Percentiles rank a stretch among this genome's conserved stretches.
phyloP scores from a whole-genome alignment of 805 yeast genomes.

The Kurtzmaniella fragi region DNA sequence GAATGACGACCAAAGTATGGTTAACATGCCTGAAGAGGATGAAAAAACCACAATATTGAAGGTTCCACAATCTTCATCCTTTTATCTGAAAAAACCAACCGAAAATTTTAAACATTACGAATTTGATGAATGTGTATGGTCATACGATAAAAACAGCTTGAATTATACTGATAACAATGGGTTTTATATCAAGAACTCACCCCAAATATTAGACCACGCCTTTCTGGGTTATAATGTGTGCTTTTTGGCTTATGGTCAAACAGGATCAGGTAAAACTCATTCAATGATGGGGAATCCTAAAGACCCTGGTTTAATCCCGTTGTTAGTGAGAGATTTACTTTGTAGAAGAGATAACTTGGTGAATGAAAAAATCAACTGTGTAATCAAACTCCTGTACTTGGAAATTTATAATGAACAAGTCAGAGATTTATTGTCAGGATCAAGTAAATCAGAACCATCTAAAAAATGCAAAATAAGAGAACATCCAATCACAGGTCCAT shows the following conservation, averaged over 20 bases:
- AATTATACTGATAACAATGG: slow-evolving; percentile 42
- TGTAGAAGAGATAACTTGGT: slow-evolving; percentile 32
- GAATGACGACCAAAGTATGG: slow-evolving; percentile 15
- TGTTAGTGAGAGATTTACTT: slow-evolving; percentile 50
- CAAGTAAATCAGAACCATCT: slow-evolving; percentile 6
- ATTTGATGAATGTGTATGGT: slow-evolving; percentile 52
- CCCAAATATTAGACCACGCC: slow-evolving; percentile 49
- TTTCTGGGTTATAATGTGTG: slow-evolving; percentile 40
- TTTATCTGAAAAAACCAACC: slow-evolving; percentile 7
- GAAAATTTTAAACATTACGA: slow-evolving; percentile 29
- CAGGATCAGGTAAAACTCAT: slow-evolving; percentile 38
- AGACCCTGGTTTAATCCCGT: slow-evolving; percentile 34
- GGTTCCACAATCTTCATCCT: slow-evolving; percentile 19
- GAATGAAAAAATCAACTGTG: slow-evolving; percentile 32
- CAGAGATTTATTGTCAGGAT: slow-evolving; percentile 46
- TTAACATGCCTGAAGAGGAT: slow-evolving; percentile 25
- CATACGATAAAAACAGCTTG: slow-evolving; percentile 28
- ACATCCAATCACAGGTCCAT: slow-evolving; percentile 61
- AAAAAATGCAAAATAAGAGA: slow-evolving; percentile 55
- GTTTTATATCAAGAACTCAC: slow-evolving; percentile 53
- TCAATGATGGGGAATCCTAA: slow-evolving; percentile 38
- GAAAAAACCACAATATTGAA: slow-evolving; percentile 13
- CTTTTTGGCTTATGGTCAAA: slow-evolving; percentile 39
- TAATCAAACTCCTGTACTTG: slow-evolving; percentile 51
- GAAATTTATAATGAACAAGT: slow-evolving; percentile 80